phyloP scores from a whole-genome alignment of 306 rosid species.

The Styphnolobium japonicum region DNA sequence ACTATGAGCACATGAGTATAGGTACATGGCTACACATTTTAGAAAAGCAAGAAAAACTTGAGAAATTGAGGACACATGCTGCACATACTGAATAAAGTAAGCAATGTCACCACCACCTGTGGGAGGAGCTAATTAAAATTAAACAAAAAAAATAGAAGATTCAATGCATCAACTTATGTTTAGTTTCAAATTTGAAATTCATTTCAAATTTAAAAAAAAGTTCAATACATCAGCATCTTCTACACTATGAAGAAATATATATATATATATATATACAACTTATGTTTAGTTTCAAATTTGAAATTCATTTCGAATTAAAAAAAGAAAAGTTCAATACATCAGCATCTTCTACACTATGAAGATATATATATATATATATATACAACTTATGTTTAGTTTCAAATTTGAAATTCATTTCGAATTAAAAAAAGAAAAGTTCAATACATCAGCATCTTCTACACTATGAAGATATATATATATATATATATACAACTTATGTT shows the following conservation, averaged over 20 bases:
- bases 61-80: neutral
- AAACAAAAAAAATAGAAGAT: neutral
- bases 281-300: neutral
- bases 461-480: constrained; percentile 24
- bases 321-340: constrained; percentile 1
- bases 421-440: neutral
- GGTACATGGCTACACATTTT: neutral
- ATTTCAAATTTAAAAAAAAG: neutral
- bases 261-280: no score
- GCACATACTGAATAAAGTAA: neutral
- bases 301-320: neutral
- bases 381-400: neutral
- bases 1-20: neutral
- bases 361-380: no score
- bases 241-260: constrained; percentile 22
- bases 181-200: constrained; percentile 3
- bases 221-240: constrained; percentile 18
- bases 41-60: neutral
- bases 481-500: neutral
- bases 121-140: neutral
- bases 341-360: constrained; percentile 19
- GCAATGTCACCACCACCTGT: neutral
- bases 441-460: constrained; percentile 20
- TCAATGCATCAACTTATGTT: neutral
- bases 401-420: neutral